Evolutionary conservation across 495 filamentous ascomycete species (phyloP), one percentile per base, ranked within the genome.

Genomic region (Lasiosphaeriaceae sp.): DNA sequence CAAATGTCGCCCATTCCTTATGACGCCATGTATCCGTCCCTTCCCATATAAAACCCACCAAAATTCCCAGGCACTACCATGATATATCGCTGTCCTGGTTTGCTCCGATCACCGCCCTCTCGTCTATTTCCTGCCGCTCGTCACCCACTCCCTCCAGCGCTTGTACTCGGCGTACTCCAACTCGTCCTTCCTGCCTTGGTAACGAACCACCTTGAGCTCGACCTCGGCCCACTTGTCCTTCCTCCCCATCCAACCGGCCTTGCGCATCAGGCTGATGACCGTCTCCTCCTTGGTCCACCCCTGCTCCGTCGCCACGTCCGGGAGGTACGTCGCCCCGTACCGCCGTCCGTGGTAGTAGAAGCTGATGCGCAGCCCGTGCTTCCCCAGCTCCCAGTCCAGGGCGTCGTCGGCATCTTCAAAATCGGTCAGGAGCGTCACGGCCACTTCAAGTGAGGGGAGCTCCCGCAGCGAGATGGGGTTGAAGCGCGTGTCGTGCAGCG

Each of bases 261-360:
- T 96, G 53, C 91, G 80, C 90, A 97, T 96, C 63, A 96, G 71
- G 68, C 89, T 93, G 35, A 89, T 79, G 21, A 97, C 63, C 2
- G 92, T 90, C 77, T 97, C 90, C 72, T 96, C 92, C 71, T 94
- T 96, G 14, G 85, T 90, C 94, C 94, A 98, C 20, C 89, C 90
- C 70, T 98, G 94, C 76, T 98, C 94, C 3, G 80, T 76, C 2
- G 93, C 84, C 11, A 97, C 93, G 68, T 97, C 91, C 0, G 94
- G 94, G 16, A 98, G 79, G 64, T 98, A 98, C 0, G 93, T 97
- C 11, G 90, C 84, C 11, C 87, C 86, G 71, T 87, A 88, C 44
- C 86, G 77, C 31, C 80, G 75, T 34, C 85, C 83, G 63, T 83
- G 81, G 49, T 90, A 78, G 22, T 80, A 73, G 67, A 94, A 92